Conservation (phyloP, 1,284 basidiomycete genomes). For the Cryptococcus sp. region DNA sequence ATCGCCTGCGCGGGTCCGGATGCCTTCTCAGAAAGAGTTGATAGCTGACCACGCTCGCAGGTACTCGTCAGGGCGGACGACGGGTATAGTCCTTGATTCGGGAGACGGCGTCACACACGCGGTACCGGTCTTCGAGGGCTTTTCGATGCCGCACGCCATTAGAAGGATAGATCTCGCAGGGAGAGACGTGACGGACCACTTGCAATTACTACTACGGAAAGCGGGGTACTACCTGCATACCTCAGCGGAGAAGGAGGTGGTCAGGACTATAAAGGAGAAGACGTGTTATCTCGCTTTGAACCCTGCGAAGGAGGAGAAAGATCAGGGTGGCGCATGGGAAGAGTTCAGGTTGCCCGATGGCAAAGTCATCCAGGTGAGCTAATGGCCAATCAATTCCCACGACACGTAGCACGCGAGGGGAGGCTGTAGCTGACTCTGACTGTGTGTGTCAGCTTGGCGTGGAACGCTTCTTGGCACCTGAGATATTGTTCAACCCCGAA, state of each 20-base stretch:
- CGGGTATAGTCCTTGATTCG: slow-evolving; percentile 97
- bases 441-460: slow-evolving; percentile 69
- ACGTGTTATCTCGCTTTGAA: slow-evolving; percentile 92
- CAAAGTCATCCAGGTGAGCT: slow-evolving; percentile 79
- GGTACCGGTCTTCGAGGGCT: slow-evolving; percentile 98
- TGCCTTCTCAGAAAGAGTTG: not conserved
- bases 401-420: too few species aligned
- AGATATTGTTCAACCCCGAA: slow-evolving; percentile 98
- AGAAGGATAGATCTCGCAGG: slow-evolving; percentile 94
- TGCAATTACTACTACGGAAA: slow-evolving; percentile 91
- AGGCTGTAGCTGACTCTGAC: not conserved
- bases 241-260: slow-evolving; percentile 95
- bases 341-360: slow-evolving; percentile 96
- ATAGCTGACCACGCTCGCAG: slow-evolving; percentile 55
- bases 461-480: slow-evolving; percentile 95
- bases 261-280: slow-evolving; percentile 97
- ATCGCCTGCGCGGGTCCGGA: not conserved
- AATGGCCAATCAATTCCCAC: not conserved
- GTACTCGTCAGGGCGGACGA: slow-evolving; percentile 98
- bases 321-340: slow-evolving; percentile 70
- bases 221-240: slow-evolving; percentile 94
- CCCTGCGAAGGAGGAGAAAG: slow-evolving; percentile 93
- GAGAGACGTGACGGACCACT: slow-evolving; percentile 94
- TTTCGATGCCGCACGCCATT: slow-evolving; percentile 98
- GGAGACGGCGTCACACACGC: slow-evolving; percentile 99